Evolutionary conservation across 352 stramenopile species (phyloP), one percentile per base, ranked within the genome.

Genomic region (Phytophthora cajani): DNA sequence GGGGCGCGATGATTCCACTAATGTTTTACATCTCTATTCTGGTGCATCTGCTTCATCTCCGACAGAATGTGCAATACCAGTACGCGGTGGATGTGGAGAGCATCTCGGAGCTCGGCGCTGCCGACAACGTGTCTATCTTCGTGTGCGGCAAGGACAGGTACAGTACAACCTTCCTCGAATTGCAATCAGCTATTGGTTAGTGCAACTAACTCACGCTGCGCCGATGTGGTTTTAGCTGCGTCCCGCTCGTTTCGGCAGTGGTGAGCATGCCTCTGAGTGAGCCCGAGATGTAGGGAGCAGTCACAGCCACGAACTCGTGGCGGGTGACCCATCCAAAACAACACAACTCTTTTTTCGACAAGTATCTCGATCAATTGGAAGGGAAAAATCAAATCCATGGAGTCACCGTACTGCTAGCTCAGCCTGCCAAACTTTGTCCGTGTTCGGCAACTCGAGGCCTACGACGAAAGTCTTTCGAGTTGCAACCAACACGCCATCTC

Each of bases 261-360:
- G 84, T 96, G 33, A 94, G 86, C 67, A 94, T 96, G 85, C 88
- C 88, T 7, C 74, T 94, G 33, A 92, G 85, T 57, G 88, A 96
- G 51, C 71, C 77, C 3, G 84, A 92, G 19, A 52, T 91, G 32
- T 92, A 79, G 62, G 1, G 21, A 23, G 14, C 30, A 30, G 38
- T 44, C 12, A n/a, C 5, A 44, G 38, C 36, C 14, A 44, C 36
- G 14, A 44, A 16, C 36, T 44, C 11, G 1, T 44, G 38, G 38
- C 12, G 27, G 27, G 27, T 6, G 27, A 36, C 30, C 30, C 7
- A 36, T 11, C 27, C 27, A 30, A 30, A 30, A 30, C 27, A 36
- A 36, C 30, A 36, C 30, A 36, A 36, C 30, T 11, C 30, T 36
- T 36, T 36, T 36, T 30, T 30, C 30, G 30, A 36, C 30, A 36